These are phyloP conservation scores for Setaria italica DNA, from an alignment of 202 grass and related monocot species.

Conservation along the genomic window DNA sequence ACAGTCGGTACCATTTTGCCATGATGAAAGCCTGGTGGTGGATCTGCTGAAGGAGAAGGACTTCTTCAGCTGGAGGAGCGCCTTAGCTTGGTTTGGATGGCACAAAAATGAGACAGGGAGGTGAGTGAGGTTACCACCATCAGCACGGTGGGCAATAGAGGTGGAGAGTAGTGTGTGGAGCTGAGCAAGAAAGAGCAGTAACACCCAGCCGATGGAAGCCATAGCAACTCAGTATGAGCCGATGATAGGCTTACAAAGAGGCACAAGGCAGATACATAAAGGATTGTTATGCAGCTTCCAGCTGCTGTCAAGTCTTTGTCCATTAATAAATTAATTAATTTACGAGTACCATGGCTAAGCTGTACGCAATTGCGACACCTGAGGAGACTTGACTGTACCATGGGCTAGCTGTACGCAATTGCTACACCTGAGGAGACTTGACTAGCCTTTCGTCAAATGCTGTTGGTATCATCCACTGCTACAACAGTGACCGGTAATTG, in stretches of 20 bases:
- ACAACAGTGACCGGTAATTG: no score
- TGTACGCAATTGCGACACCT: no score
- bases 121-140: neutral
- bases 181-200: constrained; percentile 5
- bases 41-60: neutral
- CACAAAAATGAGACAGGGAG: neutral
- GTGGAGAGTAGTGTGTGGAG: neutral
- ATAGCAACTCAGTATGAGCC: neutral
- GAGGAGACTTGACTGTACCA: no score
- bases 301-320: no score
- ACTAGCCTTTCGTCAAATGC: no score
- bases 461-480: no score
- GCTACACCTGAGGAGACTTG: no score
- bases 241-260: neutral
- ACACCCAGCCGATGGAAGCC: constrained; percentile 11
- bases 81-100: constrained; percentile 13
- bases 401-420: no score
- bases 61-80: constrained; percentile 39
- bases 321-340: no score
- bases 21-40: neutral
- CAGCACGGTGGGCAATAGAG: neutral
- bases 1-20: constrained; percentile 49
- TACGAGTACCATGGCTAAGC: no score
- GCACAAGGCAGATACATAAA: neutral
- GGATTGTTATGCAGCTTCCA: no score